Evolutionary conservation across 2,329 filamentous ascomycete species (phyloP).

Genomic region (Graphilbum sp.): DNA sequence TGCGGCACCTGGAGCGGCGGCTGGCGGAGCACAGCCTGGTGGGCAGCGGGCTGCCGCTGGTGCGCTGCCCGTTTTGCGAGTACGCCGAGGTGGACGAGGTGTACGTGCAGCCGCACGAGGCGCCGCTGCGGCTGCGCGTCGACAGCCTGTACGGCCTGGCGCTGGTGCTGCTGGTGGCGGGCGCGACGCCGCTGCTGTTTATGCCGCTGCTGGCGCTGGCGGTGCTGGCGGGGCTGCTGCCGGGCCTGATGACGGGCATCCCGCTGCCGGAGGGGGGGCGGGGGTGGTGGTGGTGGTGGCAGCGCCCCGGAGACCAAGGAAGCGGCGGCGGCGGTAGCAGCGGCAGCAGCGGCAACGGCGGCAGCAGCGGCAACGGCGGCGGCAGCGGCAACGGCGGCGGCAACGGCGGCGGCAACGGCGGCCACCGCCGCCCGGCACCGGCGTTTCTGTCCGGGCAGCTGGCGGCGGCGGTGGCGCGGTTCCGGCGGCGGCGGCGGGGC

Average conservation of each 20-base stretch:
- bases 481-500: constrained; percentile 54
- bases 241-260: constrained; percentile 7
- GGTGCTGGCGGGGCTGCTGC: constrained; percentile 15
- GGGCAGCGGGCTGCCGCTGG: constrained; percentile 56
- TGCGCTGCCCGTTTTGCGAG: constrained; percentile 77
- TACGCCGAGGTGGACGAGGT: constrained; percentile 81
- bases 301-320: no score
- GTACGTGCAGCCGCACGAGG: constrained; percentile 41
- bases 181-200: constrained; percentile 39
- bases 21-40: constrained; percentile 61
- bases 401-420: background rate
- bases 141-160: constrained; percentile 30
- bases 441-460: constrained; percentile 31
- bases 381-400: background rate
- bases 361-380: background rate
- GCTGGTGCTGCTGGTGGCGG: constrained; percentile 35
- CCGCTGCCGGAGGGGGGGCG: background rate
- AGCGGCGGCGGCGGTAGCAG: no score
- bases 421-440: no score
- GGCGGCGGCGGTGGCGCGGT: constrained; percentile 43
- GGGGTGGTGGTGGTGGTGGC: no score
- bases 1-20: constrained; percentile 62
- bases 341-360: no score
- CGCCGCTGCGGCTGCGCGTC: constrained; percentile 38
- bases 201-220: constrained; percentile 28